These are phyloP conservation scores for Cercospora janseana DNA, from an alignment of 2,329 filamentous ascomycete species.

Conservation along the genomic window DNA sequence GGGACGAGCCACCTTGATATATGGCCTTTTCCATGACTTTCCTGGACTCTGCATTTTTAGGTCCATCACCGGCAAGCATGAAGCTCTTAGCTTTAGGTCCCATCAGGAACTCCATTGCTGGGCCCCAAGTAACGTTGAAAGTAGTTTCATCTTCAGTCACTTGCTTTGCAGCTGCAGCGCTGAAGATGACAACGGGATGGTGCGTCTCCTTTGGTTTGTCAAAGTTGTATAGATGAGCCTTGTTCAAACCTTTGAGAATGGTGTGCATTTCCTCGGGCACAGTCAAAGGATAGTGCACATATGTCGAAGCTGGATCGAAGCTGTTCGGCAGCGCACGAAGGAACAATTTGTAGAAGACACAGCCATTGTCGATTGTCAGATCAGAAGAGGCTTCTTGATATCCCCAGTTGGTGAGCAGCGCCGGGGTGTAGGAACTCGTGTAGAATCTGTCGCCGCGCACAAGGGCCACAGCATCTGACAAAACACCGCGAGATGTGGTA, in stretches of 20 bases:
- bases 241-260: conserved; percentile 43
- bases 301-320: conserved; percentile 50
- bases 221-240: conserved; percentile 45
- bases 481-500: conserved; percentile 55
- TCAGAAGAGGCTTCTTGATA: conserved; percentile 51
- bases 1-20: conserved; percentile 39
- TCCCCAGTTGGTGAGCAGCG: conserved; percentile 42
- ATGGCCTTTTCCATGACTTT: conserved; percentile 45
- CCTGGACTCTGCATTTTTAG: conserved; percentile 44
- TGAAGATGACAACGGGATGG: conserved; percentile 45
- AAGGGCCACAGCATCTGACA: conserved; percentile 60
- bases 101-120: conserved; percentile 48
- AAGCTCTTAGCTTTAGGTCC: conserved; percentile 47
- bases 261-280: conserved; percentile 49
- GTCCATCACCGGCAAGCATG: conserved; percentile 49
- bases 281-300: conserved; percentile 52
- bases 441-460: conserved; percentile 61
- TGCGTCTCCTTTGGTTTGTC: conserved; percentile 30
- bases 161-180: conserved; percentile 46
- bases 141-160: conserved; percentile 45
- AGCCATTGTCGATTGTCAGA: conserved; percentile 48
- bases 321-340: conserved; percentile 52
- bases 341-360: conserved; percentile 54
- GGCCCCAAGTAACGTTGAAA: conserved; percentile 50
- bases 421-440: conserved; percentile 45